Conservation (phyloP, 2,329 filamentous ascomycete species). For the Cordyceps javanica region DNA sequence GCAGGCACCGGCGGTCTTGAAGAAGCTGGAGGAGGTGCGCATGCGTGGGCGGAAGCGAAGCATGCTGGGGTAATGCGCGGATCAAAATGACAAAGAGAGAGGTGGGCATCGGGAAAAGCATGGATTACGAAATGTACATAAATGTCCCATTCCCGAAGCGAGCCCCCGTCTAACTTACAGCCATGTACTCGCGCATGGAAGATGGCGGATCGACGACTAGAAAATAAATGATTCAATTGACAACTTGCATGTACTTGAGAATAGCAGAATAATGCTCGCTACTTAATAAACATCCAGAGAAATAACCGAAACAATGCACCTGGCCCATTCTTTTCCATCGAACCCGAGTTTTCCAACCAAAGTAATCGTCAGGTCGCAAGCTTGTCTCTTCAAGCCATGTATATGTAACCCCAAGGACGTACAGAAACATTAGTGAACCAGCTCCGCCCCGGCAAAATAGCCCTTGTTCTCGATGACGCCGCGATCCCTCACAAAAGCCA, state of each 20-base stretch:
- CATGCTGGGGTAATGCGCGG: constrained; percentile 68
- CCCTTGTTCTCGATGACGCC: constrained; percentile 98
- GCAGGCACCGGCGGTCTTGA: constrained; percentile 67
- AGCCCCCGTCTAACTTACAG: background rate
- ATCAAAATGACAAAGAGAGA: background rate
- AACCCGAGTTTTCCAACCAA: background rate
- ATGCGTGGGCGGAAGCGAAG: constrained; percentile 93
- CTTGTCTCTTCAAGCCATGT: background rate
- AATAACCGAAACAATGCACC: background rate
- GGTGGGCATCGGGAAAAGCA: background rate
- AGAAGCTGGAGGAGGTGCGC: constrained; percentile 82
- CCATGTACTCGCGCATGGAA: background rate
- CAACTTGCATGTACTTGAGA: background rate
- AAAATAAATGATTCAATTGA: background rate
- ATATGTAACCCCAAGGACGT: background rate
- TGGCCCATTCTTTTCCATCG: background rate
- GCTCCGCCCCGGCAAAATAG: constrained; percentile 82
- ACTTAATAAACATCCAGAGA: background rate
- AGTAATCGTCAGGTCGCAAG: background rate
- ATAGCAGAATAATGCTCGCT: constrained; percentile 8
- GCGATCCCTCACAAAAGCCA: constrained; percentile 85
- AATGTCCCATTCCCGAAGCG: background rate
- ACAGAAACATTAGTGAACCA: constrained; percentile 36
- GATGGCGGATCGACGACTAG: background rate
- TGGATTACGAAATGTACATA: background rate